phyloP scores from a whole-genome alignment of 2,329 filamentous ascomycete species.

The Pseudodiploospora longispora region DNA sequence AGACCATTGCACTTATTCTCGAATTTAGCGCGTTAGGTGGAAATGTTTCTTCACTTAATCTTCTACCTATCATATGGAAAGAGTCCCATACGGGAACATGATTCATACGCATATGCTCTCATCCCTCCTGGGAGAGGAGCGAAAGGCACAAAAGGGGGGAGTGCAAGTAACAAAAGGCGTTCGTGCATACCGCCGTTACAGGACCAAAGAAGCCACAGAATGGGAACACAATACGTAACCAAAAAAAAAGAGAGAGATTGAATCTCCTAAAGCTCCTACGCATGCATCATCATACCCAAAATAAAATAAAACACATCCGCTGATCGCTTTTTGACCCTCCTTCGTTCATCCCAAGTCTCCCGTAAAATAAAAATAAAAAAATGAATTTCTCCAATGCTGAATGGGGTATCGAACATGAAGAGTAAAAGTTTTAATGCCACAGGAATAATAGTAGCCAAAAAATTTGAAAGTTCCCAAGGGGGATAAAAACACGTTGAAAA shows the following conservation, averaged over 20 bases:
- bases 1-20: too few species aligned
- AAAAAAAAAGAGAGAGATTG: background rate
- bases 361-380: conserved; percentile 6
- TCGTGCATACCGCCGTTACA: background rate
- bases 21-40: too few species aligned
- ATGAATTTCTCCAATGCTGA: conserved; percentile 12
- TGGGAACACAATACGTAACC: background rate
- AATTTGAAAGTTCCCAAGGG: background rate
- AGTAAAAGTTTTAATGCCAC: background rate
- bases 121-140: background rate
- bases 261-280: conserved; percentile 1
- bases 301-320: background rate
- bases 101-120: conserved; percentile 5
- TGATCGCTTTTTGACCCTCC: conserved; percentile 1
- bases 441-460: background rate
- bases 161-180: too few species aligned
- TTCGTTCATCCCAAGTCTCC: conserved; percentile 1
- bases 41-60: background rate
- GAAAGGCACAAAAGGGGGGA: too few species aligned
- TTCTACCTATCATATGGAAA: background rate
- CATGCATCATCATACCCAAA: conserved; percentile 9
- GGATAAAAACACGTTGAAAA: background rate
- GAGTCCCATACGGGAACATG: conserved; percentile 1
- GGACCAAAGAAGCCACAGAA: background rate
- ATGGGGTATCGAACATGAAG: conserved; percentile 15